Conservation (phyloP, 768 basidiomycete species). For the Lentinula boryana region DNA sequence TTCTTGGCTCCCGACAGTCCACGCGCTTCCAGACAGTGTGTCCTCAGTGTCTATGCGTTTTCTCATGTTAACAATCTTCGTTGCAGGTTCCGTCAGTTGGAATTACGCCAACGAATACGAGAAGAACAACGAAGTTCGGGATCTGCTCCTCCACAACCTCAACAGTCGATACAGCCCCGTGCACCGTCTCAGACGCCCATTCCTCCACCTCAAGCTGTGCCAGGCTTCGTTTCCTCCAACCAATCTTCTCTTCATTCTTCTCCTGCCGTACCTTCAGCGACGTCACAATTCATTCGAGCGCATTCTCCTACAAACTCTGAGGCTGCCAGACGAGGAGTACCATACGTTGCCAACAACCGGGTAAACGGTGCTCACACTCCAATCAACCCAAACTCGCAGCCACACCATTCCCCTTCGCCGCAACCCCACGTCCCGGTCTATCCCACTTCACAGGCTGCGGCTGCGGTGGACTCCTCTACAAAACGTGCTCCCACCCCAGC, state of each 20-base stretch:
- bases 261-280: slow-evolving; percentile 13
- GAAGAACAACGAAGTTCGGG: slow-evolving; percentile 1
- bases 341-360: slow-evolving; percentile 19
- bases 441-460: slow-evolving; percentile 27
- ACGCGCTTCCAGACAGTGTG: slow-evolving; percentile 29
- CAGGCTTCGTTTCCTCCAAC: neutral
- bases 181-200: slow-evolving; percentile 23
- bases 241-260: neutral
- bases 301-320: slow-evolving; percentile 24
- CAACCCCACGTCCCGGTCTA: slow-evolving; percentile 29
- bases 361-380: slow-evolving; percentile 27
- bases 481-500: slow-evolving; percentile 31
- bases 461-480: slow-evolving; percentile 14
- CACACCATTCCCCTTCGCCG: slow-evolving; percentile 16
- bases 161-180: slow-evolving; percentile 17
- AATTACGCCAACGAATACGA: slow-evolving; percentile 11
- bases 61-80: neutral
- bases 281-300: slow-evolving; percentile 23
- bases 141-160: slow-evolving; percentile 8
- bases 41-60: neutral
- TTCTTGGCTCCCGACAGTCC: slow-evolving; percentile 60
- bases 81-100: slow-evolving; percentile 21
- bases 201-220: slow-evolving; percentile 15
- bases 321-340: slow-evolving; percentile 21
- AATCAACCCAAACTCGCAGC: slow-evolving; percentile 24